Evolutionary conservation across 495 filamentous ascomycete species (phyloP), one percentile per base, ranked within the genome.

Genomic region (Geopyxis carbonaria): DNA sequence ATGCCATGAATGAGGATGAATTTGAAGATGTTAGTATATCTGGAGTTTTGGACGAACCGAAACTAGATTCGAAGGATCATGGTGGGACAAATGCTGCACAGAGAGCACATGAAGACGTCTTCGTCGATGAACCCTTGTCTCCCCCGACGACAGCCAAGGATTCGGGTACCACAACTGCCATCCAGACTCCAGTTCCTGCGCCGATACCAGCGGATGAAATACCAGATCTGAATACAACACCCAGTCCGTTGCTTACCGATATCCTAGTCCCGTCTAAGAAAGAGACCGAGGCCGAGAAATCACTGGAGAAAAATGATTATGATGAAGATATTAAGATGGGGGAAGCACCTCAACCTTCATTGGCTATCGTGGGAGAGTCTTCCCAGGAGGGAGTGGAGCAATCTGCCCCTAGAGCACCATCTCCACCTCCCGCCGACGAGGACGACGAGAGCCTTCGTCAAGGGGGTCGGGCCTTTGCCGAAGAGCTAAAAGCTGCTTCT

Each of bases 11-110:
- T 40, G 86, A 93, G 39, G 87, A 95, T 53, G 85, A 81, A 0
- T 97, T 93, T 50, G 89, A 97, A 57, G 83, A 93, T 57, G 85
- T 97, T 14, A 70, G 71, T 13, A 42, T 55, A 28, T 55, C 52
- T 43, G 50, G 41, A n/a, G 23, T 54, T 32, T 43, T 56, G 14
- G 52, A 54, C 27, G 52, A 54, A 13, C 37, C 19, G 0, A 37
- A 35, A 11, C 6, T 15, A 8, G 36, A 39, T 13, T 13, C 24
- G 23, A 10, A 39, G 14, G 30, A 28, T 22, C 15, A 29, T 10
- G 13, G n/a, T 19, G 23, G 8, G 20, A 25, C 28, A 18, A 10
- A 18, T 19, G 33, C 5, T 15, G 14, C 5, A 5, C 19, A 19
- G 10, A 5, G 11, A 33, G 6, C 15, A 39, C 24, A 19, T 4